Evolutionary conservation across 2,329 filamentous ascomycete genomes (phyloP), one percentile per base, ranked within the genome.

Genomic region (Aureobasidium lini): DNA sequence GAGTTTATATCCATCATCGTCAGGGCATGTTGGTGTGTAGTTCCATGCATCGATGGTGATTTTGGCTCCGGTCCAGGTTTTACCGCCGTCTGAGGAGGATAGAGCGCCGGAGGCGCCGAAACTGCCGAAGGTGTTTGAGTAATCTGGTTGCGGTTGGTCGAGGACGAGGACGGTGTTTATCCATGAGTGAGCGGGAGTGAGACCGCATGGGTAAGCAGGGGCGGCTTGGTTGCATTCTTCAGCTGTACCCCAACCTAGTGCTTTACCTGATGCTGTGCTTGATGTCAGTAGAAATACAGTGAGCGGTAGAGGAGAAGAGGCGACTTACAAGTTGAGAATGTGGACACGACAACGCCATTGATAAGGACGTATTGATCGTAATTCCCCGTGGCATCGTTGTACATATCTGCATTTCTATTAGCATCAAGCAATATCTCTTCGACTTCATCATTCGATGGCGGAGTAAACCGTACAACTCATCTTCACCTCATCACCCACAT

Each of bases 261-360:
- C 46, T 18, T 48, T 31, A 7, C 46, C 46, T 48, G 15, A 9
- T 34, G 13, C 10, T 16, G 29, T 16, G 2, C 9, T 3, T 16
- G 3, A 4, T 15, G 29, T 34, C 29, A 16, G 78, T n/a, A n/a
- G n/a, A n/a, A n/a, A n/a, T n/a, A n/a, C n/a, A n/a, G n/a, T n/a
- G n/a, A n/a, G n/a, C n/a, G n/a, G n/a, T n/a, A n/a, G n/a, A n/a
- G n/a, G n/a, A n/a, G n/a, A n/a, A n/a, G n/a, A n/a, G n/a, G n/a
- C n/a, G n/a, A 75, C 59, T 74, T 71, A 58, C 69, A 74, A 44
- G 77, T 79, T 1, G 76, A 78, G 2, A 80, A 71, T 0, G 71
- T 77, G 0, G 75, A 75, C 29, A 79, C 70, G 29, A 68, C 62
- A n/a, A 64, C 62, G 43, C 69, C 72, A 60, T 76, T 74, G 32